These are phyloP conservation scores for Acanthamoeba triangularis DNA, from an alignment of 208 protist species.

Conservation along the genomic window DNA sequence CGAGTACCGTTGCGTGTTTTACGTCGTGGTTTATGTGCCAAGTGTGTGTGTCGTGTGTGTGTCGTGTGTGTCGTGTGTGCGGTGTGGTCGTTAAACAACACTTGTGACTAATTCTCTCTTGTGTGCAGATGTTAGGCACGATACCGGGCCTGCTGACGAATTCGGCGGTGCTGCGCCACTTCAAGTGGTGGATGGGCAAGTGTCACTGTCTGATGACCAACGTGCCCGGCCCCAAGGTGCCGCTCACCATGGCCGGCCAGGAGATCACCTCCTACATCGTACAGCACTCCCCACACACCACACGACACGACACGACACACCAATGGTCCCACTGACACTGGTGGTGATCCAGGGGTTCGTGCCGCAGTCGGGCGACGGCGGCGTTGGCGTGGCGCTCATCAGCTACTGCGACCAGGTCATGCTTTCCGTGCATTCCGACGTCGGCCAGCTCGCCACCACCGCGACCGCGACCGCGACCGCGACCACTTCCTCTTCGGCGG, in stretches of 20 bases:
- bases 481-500: too few species aligned
- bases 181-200: slow-evolving; percentile 60
- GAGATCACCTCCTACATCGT: slow-evolving; percentile 36
- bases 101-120: background rate
- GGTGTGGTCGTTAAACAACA: too few species aligned
- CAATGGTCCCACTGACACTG: too few species aligned
- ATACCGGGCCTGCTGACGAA: slow-evolving; percentile 31
- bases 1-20: background rate
- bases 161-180: background rate
- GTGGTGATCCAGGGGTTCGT: background rate
- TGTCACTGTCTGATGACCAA: slow-evolving; percentile 32
- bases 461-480: background rate
- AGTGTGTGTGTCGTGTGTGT: too few species aligned
- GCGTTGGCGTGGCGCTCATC: slow-evolving; percentile 37
- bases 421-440: slow-evolving; percentile 30
- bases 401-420: slow-evolving; percentile 64
- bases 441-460: background rate
- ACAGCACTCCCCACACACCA: background rate
- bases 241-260: slow-evolving; percentile 43
- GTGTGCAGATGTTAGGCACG: background rate
- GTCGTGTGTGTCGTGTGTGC: background rate
- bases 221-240: slow-evolving; percentile 35
- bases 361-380: slow-evolving; percentile 40
- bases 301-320: background rate
- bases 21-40: too few species aligned